Evolutionary conservation across 73 alveolate species (phyloP).

Genomic region (Tetrahymena malaccensis): DNA sequence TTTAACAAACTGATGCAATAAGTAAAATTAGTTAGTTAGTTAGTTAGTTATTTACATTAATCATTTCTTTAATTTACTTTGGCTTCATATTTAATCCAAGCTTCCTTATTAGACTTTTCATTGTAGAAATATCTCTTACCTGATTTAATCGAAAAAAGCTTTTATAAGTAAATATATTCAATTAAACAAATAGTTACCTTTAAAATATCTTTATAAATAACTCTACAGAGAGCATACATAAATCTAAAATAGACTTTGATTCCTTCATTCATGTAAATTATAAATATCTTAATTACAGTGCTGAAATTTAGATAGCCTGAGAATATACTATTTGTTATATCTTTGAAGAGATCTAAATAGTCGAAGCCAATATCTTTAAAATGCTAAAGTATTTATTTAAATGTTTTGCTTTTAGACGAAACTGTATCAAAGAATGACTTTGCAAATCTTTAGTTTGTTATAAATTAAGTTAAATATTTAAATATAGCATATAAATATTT

Average conservation of each 20-base stretch:
- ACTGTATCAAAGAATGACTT: conserved; percentile 30
- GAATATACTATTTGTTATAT: conserved; percentile 23
- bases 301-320: conserved; percentile 21
- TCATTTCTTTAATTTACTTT: background rate
- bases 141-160: background rate
- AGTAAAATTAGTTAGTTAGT: background rate
- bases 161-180: too few species aligned
- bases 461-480: background rate
- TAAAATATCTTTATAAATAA: background rate
- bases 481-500: background rate
- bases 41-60: background rate
- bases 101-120: conserved; percentile 28
- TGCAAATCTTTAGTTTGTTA: background rate
- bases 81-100: background rate
- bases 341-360: conserved; percentile 25
- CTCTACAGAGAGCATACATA: conserved; percentile 17
- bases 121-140: background rate
- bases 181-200: background rate
- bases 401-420: conserved; percentile 17
- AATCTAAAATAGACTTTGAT: conserved; percentile 35
- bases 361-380: conserved; percentile 17
- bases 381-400: background rate
- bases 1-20: background rate
- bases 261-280: conserved; percentile 35
- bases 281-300: conserved; percentile 10